Conservation (phyloP, 768 basidiomycete species). For the Boletus tylopilopsis region DNA sequence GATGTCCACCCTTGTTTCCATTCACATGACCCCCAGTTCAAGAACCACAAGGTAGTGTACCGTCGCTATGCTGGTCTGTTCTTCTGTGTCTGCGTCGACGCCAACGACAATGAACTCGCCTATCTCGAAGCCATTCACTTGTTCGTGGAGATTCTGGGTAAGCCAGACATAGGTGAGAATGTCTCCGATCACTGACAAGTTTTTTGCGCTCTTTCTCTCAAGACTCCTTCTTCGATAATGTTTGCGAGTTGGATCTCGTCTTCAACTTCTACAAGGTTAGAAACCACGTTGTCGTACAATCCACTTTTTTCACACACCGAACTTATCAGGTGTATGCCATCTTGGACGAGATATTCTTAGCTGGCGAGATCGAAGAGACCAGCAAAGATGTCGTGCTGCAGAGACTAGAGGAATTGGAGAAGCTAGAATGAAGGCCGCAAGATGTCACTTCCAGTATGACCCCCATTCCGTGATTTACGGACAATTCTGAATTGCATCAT, state of each 20-base stretch:
- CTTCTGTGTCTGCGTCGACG: slow-evolving; percentile 97
- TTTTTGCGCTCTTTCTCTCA: neutral
- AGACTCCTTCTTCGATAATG: slow-evolving; percentile 99
- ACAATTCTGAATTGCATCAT: slow-evolving; percentile 5
- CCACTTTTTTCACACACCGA: neutral
- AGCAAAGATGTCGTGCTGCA: slow-evolving; percentile 94
- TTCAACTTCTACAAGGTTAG: slow-evolving; percentile 97
- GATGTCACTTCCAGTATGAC: slow-evolving; percentile 9
- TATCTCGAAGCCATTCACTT: slow-evolving; percentile 98
- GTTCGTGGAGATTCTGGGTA: slow-evolving; percentile 96
- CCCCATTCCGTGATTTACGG: slow-evolving; percentile 5
- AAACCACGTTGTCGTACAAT: slow-evolving; percentile 1
- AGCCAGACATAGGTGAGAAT: slow-evolving; percentile 21
- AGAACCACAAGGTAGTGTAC: slow-evolving; percentile 97
- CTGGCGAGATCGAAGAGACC: slow-evolving; percentile 98
- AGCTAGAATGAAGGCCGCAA: slow-evolving; percentile 65
- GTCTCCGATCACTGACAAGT: neutral
- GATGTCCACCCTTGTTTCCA: neutral
- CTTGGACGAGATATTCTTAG: slow-evolving; percentile 95
- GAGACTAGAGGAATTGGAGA: slow-evolving; percentile 88
- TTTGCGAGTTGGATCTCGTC: slow-evolving; percentile 95
- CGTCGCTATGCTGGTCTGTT: slow-evolving; percentile 96
- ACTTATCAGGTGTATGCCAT: slow-evolving; percentile 86
- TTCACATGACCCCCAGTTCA: slow-evolving; percentile 57
- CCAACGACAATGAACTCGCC: slow-evolving; percentile 96